A percentile compares a stretch with the other conserved stretches of the same genome.
These are phyloP conservation scores for Alternaria sp. DNA, from an alignment of 2,329 filamentous ascomycete species.

Conservation along the genomic window DNA sequence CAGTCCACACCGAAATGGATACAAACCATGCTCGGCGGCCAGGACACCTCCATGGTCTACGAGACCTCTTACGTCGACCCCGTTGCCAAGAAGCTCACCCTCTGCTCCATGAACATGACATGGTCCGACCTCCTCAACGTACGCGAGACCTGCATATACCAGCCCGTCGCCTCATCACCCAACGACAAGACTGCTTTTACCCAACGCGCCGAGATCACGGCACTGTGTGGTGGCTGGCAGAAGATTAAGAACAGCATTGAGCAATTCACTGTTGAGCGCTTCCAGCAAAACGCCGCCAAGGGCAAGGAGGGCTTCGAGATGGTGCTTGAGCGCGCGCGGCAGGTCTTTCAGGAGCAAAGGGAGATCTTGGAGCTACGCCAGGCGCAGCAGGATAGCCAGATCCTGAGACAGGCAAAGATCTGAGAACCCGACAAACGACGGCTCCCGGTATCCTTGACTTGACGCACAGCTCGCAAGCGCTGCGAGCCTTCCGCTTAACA, in stretches of 20 bases:
- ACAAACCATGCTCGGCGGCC: conserved; percentile 77
- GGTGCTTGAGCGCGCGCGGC: conserved; percentile 90
- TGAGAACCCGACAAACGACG: conserved; percentile 14
- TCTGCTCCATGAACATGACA: conserved; percentile 95
- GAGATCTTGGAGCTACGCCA: conserved; percentile 64
- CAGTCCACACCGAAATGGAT: conserved; percentile 82
- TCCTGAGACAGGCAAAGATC: conserved; percentile 45
- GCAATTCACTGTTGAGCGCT: conserved; percentile 85
- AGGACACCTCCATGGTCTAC: conserved; percentile 86
- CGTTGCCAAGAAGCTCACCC: conserved; percentile 82
- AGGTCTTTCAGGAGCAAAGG: conserved; percentile 89
- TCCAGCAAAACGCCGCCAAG: conserved; percentile 88
- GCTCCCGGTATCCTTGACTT: background rate
- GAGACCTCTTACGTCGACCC: conserved; percentile 97
- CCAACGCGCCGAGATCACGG: conserved; percentile 92
- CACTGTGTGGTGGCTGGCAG: conserved; percentile 95
- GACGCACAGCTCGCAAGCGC: conserved; percentile 5
- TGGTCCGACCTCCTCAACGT: conserved; percentile 90
- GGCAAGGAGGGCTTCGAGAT: conserved; percentile 95
- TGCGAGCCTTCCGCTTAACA: conserved; percentile 9
- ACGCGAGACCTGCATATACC: conserved; percentile 90
- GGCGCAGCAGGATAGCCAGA: conserved; percentile 53
- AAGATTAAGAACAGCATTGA: conserved; percentile 96
- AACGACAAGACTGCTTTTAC: conserved; percentile 76
- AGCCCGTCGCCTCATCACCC: conserved; percentile 63